phyloP scores from a whole-genome alignment of 495 filamentous ascomycete genomes.

The Penicillium robsamsonii region DNA sequence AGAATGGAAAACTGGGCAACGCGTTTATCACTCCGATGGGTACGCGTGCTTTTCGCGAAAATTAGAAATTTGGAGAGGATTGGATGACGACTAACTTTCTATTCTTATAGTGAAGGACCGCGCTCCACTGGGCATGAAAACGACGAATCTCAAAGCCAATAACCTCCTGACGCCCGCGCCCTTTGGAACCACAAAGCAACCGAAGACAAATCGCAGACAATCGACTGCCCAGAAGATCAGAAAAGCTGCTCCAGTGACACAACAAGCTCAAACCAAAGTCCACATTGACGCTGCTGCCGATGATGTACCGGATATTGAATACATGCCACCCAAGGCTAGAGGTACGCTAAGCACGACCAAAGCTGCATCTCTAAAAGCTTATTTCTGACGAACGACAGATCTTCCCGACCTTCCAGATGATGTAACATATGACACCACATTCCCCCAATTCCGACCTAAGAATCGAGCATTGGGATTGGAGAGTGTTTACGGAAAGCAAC shows the following conservation, averaged over 20 bases:
- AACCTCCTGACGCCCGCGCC: conserved; percentile 62
- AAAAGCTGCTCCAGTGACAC: conserved; percentile 38
- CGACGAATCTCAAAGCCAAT: conserved; percentile 87
- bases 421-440: conserved; percentile 57
- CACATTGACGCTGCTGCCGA: conserved; percentile 45
- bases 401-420: conserved; percentile 77
- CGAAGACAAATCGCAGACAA: conserved; percentile 47
- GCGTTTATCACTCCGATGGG: conserved; percentile 82
- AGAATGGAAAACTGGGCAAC: conserved; percentile 62
- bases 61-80: not conserved
- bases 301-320: conserved; percentile 70
- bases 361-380: conserved; percentile 26
- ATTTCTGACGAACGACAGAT: conserved; percentile 49
- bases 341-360: conserved; percentile 35
- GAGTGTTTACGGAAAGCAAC: conserved; percentile 59
- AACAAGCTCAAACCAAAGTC: conserved; percentile 35
- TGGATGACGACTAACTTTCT: conserved; percentile 26
- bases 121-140: conserved; percentile 87
- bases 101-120: conserved; percentile 62
- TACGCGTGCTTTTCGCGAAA: conserved; percentile 35
- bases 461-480: conserved; percentile 68
- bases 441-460: conserved; percentile 52
- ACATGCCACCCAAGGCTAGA: conserved; percentile 66
- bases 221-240: conserved; percentile 53
- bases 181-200: conserved; percentile 43